These are phyloP conservation scores for Penicillium manginii DNA, from an alignment of 495 filamentous ascomycete species.

Conservation along the genomic window DNA sequence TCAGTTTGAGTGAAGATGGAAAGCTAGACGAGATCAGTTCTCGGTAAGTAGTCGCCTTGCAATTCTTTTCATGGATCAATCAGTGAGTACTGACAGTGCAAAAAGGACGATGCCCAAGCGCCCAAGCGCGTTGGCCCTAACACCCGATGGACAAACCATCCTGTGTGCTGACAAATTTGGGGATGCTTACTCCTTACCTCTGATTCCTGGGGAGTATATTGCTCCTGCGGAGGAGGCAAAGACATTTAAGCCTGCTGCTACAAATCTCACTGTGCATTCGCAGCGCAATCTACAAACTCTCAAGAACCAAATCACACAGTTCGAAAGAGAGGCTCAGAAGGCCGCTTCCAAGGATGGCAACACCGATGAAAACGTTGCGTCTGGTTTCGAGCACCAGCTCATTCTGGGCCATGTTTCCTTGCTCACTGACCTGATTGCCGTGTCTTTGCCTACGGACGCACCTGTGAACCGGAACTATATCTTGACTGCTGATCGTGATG, in stretches of 20 bases:
- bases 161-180: slow-evolving; percentile 92
- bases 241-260: slow-evolving; percentile 62
- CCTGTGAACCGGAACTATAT: slow-evolving; percentile 65
- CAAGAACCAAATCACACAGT: slow-evolving; percentile 66
- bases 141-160: slow-evolving; percentile 68
- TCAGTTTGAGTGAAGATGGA: slow-evolving; percentile 64
- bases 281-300: slow-evolving; percentile 75
- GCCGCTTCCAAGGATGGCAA: slow-evolving; percentile 31
- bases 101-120: slow-evolving; percentile 85
- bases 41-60: slow-evolving; percentile 55
- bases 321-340: slow-evolving; percentile 31
- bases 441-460: slow-evolving; percentile 32
- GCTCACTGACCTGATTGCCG: slow-evolving; percentile 73
- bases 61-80: neutral
- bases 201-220: slow-evolving; percentile 55
- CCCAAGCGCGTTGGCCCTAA: slow-evolving; percentile 72
- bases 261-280: slow-evolving; percentile 79
- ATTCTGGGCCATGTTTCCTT: slow-evolving; percentile 93
- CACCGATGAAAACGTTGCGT: slow-evolving; percentile 44
- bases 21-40: slow-evolving; percentile 68
- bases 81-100: slow-evolving; percentile 20
- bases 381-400: slow-evolving; percentile 69
- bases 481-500: slow-evolving; percentile 89
- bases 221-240: slow-evolving; percentile 21
- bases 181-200: slow-evolving; percentile 88